Base-by-base conservation (phyloP, 768 basidiomycete species). In the Inosperma sp. region DNA sequence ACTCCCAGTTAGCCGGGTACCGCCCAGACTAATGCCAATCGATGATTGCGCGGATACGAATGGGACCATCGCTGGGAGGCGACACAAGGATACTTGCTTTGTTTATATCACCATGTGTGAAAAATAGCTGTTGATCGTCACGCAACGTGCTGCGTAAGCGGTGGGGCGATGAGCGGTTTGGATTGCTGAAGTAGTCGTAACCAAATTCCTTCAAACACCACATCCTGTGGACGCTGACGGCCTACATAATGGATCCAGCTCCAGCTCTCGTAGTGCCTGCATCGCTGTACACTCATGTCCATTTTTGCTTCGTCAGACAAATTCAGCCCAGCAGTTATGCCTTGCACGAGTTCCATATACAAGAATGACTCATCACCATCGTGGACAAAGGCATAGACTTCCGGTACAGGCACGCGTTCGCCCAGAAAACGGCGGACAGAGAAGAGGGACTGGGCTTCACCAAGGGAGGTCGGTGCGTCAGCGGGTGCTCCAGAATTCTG, bases 1-100 rank as follows among this genome's bases (percentile, higher is more conserved):
- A 46, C 44, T 46, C 44, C 31, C 44, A 46, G 44, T 46, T 46
- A 46, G 31, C 14, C 21, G 44, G 44, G 31, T 46, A 46, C 44
- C 44, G 34, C 5, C 44, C 44, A 10, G 44, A 33, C n/a, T 46
- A 33, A 3, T 46, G 21, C 44, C 44, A 31, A n/a, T 31, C 43
- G 5, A 45, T 31, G 30, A 45, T 45, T 21, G 44, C 44, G 7
- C 44, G 31, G 0, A 46, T 34, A 8, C 44, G 31, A 21, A 45
- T 31, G 23, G 27, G 44, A 9, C 31, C 44, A 34, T 22, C 44
- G 23, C 44, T n/a, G 7, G 44, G 44, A 0, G 44, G 44, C 30
- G 44, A 46, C 23, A 46, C 30, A 23, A 46, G 14, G n/a, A 46
- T 46, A 23, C 34, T 46, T 33, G 1, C 7, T 16, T 5, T 19